These are phyloP conservation scores for Colletotrichum sp. DNA, from an alignment of 2,329 filamentous ascomycete genomes.

Conservation along the genomic window DNA sequence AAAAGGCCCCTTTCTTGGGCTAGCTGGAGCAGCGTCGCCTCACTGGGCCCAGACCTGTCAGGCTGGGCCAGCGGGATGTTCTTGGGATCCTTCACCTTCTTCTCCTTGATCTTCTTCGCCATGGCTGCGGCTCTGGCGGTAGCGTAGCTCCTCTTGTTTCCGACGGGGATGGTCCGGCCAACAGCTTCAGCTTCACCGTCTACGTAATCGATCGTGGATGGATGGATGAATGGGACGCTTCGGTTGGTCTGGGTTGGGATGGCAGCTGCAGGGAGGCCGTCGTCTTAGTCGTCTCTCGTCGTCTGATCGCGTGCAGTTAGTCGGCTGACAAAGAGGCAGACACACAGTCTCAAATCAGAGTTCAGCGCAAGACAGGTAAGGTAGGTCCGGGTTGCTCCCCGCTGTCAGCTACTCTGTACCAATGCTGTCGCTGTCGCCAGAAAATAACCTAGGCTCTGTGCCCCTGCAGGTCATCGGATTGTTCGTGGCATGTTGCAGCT, in stretches of 20 bases:
- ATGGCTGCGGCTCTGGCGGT: not conserved
- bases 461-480: slow-evolving; percentile 1
- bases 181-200: not conserved
- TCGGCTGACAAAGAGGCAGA: slow-evolving; percentile 3
- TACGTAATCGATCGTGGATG: not conserved
- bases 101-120: slow-evolving; percentile 46
- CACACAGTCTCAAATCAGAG: not conserved
- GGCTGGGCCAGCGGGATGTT: slow-evolving; percentile 71
- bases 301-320: not conserved
- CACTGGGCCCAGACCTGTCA: slow-evolving; percentile 63
- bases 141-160: not conserved
- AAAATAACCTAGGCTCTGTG: not conserved
- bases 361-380: not conserved
- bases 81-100: slow-evolving; percentile 51
- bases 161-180: not conserved
- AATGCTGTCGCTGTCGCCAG: not conserved
- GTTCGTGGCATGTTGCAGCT: not conserved
- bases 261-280: not conserved
- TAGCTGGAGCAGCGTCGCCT: slow-evolving; percentile 75
- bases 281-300: not conserved
- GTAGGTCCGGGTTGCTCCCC: not conserved
- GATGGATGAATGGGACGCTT: not conserved
- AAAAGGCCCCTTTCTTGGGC: slow-evolving; percentile 69
- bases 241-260: not conserved
- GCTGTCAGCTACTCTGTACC: not conserved